phyloP scores from a whole-genome alignment of 352 stramenopile species.

The Globisporangium apiculatum region DNA sequence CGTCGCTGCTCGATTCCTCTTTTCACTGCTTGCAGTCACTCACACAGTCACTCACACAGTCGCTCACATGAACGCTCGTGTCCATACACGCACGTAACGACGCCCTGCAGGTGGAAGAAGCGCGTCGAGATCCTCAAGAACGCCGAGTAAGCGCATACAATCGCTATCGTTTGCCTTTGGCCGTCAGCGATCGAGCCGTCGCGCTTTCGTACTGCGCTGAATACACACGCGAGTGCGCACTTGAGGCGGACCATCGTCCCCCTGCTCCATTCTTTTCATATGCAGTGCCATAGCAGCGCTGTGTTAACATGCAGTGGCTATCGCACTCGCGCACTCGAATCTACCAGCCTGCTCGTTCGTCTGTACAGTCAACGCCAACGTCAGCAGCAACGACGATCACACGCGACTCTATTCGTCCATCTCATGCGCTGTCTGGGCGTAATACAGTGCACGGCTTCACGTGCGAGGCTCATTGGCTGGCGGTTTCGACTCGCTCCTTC shows the following conservation, averaged over 20 bases:
- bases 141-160: slow-evolving; percentile 27
- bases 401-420: neutral
- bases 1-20: slow-evolving; percentile 1
- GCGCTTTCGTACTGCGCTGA: neutral
- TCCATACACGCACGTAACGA: neutral
- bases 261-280: neutral
- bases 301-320: neutral
- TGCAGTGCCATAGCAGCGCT: too few relatives aligned
- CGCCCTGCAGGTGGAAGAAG: slow-evolving; percentile 61
- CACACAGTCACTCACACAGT: neutral
- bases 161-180: too few relatives aligned
- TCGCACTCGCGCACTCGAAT: neutral
- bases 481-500: neutral
- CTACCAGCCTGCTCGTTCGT: too few relatives aligned
- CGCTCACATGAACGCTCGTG: neutral
- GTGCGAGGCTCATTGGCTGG: too few relatives aligned
- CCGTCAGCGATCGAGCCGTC: too few relatives aligned
- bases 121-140: slow-evolving; percentile 78
- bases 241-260: neutral
- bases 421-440: neutral
- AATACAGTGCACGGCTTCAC: too few relatives aligned
- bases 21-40: neutral
- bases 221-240: neutral
- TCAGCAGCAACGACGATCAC: neutral
- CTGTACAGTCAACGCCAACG: neutral